These are phyloP conservation scores for Fomitopsis palustris DNA, from an alignment of 1,284 basidiomycete genomes.

Conservation along the genomic window DNA sequence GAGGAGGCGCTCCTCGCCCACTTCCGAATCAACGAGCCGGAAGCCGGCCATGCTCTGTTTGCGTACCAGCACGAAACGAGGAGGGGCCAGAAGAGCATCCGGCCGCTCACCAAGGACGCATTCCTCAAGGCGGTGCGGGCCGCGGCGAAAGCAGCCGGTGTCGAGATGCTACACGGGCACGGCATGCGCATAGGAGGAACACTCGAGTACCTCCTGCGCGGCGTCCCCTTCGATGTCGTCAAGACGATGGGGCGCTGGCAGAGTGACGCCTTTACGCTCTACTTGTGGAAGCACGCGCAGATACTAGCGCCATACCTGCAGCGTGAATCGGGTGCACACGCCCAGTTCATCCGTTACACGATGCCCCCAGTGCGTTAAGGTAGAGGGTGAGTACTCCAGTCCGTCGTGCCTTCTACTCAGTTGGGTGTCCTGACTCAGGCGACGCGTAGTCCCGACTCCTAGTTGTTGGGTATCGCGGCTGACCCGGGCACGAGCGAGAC, in stretches of 20 bases:
- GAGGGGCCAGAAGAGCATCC: too few relatives aligned
- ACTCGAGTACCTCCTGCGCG: conserved; percentile 11
- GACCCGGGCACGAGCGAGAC: neutral
- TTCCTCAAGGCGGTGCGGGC: neutral
- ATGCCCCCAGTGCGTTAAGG: neutral
- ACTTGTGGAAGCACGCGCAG: conserved; percentile 11
- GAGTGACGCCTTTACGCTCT: conserved; percentile 27
- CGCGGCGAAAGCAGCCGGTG: neutral
- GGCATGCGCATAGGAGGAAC: conserved; percentile 11
- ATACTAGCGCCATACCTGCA: neutral
- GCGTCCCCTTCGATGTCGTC: conserved; percentile 23
- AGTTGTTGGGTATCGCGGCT: neutral
- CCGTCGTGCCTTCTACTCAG: neutral
- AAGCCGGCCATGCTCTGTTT: too few relatives aligned
- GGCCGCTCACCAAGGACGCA: too few relatives aligned
- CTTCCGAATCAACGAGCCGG: too few relatives aligned
- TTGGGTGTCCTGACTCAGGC: neutral
- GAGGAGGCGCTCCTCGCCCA: too few relatives aligned
- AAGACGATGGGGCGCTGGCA: conserved; percentile 30
- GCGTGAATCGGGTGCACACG: neutral
- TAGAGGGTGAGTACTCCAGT: neutral
- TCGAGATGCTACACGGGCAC: conserved; percentile 3
- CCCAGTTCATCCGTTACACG: neutral
- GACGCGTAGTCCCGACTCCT: neutral
- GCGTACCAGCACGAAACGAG: too few relatives aligned